Evolutionary conservation across 208 protist genomes (phyloP), one percentile per base, ranked within the genome.

Genomic region (Endotrypanum monterogeii): DNA sequence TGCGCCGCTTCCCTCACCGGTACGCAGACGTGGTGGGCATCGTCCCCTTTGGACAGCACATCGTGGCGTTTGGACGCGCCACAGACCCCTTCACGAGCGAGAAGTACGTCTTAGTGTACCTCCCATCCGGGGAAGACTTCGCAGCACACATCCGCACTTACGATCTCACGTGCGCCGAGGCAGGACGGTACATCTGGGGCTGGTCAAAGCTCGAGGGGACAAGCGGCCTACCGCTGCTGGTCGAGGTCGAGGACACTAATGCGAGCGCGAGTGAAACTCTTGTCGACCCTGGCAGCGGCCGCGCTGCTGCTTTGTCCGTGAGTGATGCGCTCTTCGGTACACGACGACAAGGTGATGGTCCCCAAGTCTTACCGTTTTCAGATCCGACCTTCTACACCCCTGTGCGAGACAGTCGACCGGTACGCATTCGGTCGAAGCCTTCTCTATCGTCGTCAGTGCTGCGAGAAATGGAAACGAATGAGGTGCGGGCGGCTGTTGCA

Each of bases 21-120:
- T 83, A 87, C 73, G 84, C 89, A 7, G 88, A 91, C 61, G 78
- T 94, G 32, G 81, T 96, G 8, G 92, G 92, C 41, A 82, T 88
- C 54, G 61, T 96, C 14, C 88, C 88, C 7, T 83, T 86, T 67
- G 88, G 87, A 14, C 44, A 63, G 25, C 23, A 55, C 14, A 89
- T 94, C 20, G 83, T 89, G 72, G 88, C 82, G 5, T 78, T 91
- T 68, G 92, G 92, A 18, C 74, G 73, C n/a, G 50, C 67, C 30
- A 83, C 69, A 0, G 89, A 94, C 76, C 62, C 73, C n/a, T 93
- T 85, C 68, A 88, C 84, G 39, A 63, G 60, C 2, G 89, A 96
- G 77, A 37, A 83, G 55, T 95, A 95, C 76, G 91, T 74, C 3
- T 71, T 95, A 2, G 39, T 95, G 52, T 79, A 84, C 63, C 82